Evolutionary conservation across 148 eudicot species (phyloP).

Genomic region (Silene conica): DNA sequence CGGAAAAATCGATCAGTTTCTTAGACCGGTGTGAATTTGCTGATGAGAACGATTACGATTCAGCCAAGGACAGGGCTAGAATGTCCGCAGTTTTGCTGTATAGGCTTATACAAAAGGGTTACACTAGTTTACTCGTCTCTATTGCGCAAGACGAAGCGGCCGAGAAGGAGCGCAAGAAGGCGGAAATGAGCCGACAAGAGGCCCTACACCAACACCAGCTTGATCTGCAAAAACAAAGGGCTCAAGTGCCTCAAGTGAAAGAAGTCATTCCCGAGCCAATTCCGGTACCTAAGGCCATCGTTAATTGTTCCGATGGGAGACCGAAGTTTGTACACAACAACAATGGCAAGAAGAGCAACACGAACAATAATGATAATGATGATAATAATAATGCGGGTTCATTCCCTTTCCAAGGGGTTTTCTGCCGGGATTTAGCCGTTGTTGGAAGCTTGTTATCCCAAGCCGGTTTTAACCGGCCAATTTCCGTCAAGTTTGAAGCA

Average conservation of each 20-base stretch:
- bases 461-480: constrained; percentile 67
- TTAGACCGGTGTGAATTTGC: constrained; percentile 77
- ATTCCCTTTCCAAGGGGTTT: constrained; percentile 67
- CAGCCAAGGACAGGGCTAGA: constrained; percentile 57
- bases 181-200: constrained; percentile 39
- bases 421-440: constrained; percentile 77
- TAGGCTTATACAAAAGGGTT: constrained; percentile 72
- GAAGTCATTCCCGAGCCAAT: constrained; percentile 1
- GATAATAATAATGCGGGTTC: constrained; percentile 14
- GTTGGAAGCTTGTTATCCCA: constrained; percentile 84
- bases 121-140: constrained; percentile 37
- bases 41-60: constrained; percentile 57
- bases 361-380: not conserved
- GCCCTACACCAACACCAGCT: constrained; percentile 25
- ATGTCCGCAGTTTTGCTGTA: constrained; percentile 63
- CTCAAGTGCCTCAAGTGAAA: not conserved
- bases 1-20: constrained; percentile 63
- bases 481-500: constrained; percentile 76
- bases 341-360: no score
- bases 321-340: not conserved
- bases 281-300: constrained; percentile 3
- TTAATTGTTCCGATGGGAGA: no score
- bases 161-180: constrained; percentile 57
- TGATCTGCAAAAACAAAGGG: not conserved
- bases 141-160: constrained; percentile 53